Evolutionary conservation across 257 asterid genomes (phyloP), one percentile per base, ranked within the genome.

Genomic region (Datura wrightii): DNA sequence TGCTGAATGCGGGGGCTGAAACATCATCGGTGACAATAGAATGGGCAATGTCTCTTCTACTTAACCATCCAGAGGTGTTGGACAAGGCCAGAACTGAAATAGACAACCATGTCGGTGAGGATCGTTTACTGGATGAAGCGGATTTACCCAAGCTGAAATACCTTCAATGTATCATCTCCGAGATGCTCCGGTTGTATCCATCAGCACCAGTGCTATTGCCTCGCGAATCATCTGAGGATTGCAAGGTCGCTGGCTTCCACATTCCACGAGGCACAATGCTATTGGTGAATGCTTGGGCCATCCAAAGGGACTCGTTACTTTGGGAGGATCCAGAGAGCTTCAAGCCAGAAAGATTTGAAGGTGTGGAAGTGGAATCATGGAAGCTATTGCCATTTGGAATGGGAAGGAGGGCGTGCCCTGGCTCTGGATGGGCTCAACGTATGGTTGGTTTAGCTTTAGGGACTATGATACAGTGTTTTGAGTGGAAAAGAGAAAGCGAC

Each of bases 391-490:
- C 96, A 0, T 94, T 94, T 79, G 98, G 97, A 55, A 88, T 91
- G 92, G 98, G 98, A 8, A 88, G 97, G 85, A 87, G 97, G 85
- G 88, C 94, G 8, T 94, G 98, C 59, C 96, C 98, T 0, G 98
- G 98, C 5, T 50, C 58, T 9, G 92, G 89, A 5, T 78, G 93
- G 65, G 97, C 94, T 42, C 90, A 85, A 3, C 89, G 93, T 24
- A 88, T 92, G 5, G 87, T 94, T 19, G 88, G 93, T 0, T 82
- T 92, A 88, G 65, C 86, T 0, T 34, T 92, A 31, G 98, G 88
- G 6, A 83, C 94, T 1, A 5, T 93, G 67, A 86, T 93, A 5
- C 98, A 93, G 79, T 63, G 97, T 69, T 94, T 91, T 18, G 92
- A 94, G 14, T 94, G 98, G 98, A 34, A 56, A 19, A 79, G 94